Evolutionary conservation across 2,329 filamentous ascomycete species (phyloP), one percentile per base, ranked within the genome.

Genomic region (Epichloe uncinata): DNA sequence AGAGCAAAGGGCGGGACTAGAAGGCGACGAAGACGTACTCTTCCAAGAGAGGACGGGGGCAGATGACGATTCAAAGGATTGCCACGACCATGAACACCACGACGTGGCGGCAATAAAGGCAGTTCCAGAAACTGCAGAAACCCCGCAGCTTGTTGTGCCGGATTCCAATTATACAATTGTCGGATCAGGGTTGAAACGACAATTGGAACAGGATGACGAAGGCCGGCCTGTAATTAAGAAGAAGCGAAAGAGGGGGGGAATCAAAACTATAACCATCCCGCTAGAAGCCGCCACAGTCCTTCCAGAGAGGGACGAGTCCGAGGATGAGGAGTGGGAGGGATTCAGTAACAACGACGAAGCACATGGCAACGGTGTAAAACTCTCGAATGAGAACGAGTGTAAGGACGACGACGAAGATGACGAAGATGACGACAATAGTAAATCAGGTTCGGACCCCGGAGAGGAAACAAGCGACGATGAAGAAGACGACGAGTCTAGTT

Each of bases 111-210:
- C 56, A 7, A 40, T 51, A 11, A 47, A 12, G 13, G 16, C 30
- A 5, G 13, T 11, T 5, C 9, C 30, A 13, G 9, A 40, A 18
- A 4, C 16, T 26, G 6, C 22, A 36, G 34, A 41, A 20, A 2
- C 20, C 15, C 26, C 37, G 8, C 37, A 40, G 26, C 15, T 12
- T 40, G 12, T 38, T 8, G 18, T 12, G 1, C 22, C 16, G 36
- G 38, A 44, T 5, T 42, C 33, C 36, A 42, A 16, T 20, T 34
- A 33, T 38, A 16, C 52, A 50, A n/a, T 51, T 11, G 47, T 79
- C 48, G 93, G 93, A 18, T 84, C 82, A 53, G 93, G 93, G 6
- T 67, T 98, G 52, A 97, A 97, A 65, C 78, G 90, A 41, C 88
- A 90, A 1, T 71, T 98, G 11, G 86, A 95, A 42, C 57, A 88